Evolutionary conservation across 2,329 filamentous ascomycete species (phyloP), one percentile per base, ranked within the genome.

Genomic region (Scytalidium sp.): DNA sequence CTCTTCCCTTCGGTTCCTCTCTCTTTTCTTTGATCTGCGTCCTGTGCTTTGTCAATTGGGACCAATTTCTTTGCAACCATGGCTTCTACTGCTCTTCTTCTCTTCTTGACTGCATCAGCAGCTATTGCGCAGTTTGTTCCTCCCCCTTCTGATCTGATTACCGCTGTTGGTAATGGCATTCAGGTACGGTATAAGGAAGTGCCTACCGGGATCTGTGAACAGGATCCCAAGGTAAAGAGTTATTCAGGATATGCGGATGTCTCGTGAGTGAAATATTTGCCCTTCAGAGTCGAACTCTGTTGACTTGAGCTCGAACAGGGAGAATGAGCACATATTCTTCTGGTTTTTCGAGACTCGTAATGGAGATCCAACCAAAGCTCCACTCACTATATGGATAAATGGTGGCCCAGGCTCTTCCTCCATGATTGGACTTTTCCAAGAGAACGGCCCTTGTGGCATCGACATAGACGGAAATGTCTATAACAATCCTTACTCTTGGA

Each of bases 401-500:
- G 84, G 84, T 29, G 84, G 84, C 1, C 84, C 84, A 0, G 84
- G 84, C 3, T 74, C 73, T 41, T 83, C 78, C 59, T 84, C 80
- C 47, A 75, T 87, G 72, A 75, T 81, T 51, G 83, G 83, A 19
- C 70, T 87, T 55, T 86, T 86, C 57, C 69, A 73, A 17, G 82
- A 84, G 56, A 70, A 75, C 42, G 83, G 83, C 5, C 75, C 73
- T 23, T 81, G 72, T 46, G 45, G 55, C 4, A 49, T 64, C 20
- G 61, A 61, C 56, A 63, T 72, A 48, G 62, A 79, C 29, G 60
- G 60, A 6, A 56, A 58, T n/a, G 42, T 46, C 3, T 20, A 39
- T 19, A 23, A 46, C 19, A 50, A 50, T 40, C 19, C 79, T 46
- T 85, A 80, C 76, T 78, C 80, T 13, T 86, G 81, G 82, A 81